Evolutionary conservation across 495 filamentous ascomycete genomes (phyloP).

Genomic region (Hypoxylon subgilvum): DNA sequence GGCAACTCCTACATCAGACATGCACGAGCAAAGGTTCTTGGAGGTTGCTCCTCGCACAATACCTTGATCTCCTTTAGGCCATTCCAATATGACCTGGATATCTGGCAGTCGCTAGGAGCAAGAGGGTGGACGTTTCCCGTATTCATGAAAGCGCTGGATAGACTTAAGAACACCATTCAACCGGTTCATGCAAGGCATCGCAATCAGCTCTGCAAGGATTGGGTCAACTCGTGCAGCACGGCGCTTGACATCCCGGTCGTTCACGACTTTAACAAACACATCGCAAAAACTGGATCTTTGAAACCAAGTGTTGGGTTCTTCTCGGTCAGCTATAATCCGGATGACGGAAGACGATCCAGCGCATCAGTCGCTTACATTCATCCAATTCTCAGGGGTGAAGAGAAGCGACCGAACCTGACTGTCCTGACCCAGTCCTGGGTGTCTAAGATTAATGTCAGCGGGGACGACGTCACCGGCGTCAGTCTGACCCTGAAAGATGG

Average conservation of each 20-base stretch:
- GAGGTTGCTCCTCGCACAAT: constrained; percentile 86
- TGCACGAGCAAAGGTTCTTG: constrained; percentile 82
- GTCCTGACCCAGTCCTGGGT: constrained; percentile 83
- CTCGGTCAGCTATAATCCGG: constrained; percentile 81
- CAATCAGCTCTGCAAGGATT: constrained; percentile 84
- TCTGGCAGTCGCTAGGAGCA: constrained; percentile 72
- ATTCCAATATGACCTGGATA: constrained; percentile 76
- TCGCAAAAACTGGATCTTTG: constrained; percentile 68
- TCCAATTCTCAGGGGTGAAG: constrained; percentile 76
- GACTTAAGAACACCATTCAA: constrained; percentile 78
- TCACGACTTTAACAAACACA: constrained; percentile 80
- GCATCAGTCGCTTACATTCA: constrained; percentile 87
- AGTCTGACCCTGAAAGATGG: constrained; percentile 70
- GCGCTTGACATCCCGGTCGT: constrained; percentile 78
- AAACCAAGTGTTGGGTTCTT: constrained; percentile 82
- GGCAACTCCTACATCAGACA: constrained; percentile 85
- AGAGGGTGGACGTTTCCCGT: constrained; percentile 79
- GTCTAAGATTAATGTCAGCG: constrained; percentile 70
- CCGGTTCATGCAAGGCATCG: constrained; percentile 77
- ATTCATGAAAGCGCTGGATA: constrained; percentile 75
- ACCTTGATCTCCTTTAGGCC: constrained; percentile 85
- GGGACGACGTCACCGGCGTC: constrained; percentile 68
- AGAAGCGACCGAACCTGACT: constrained; percentile 77
- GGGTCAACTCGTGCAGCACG: constrained; percentile 74
- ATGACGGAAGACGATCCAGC: constrained; percentile 76